Base-by-base conservation (phyloP, 495 filamentous ascomycete species). In the Thozetella sp. region DNA sequence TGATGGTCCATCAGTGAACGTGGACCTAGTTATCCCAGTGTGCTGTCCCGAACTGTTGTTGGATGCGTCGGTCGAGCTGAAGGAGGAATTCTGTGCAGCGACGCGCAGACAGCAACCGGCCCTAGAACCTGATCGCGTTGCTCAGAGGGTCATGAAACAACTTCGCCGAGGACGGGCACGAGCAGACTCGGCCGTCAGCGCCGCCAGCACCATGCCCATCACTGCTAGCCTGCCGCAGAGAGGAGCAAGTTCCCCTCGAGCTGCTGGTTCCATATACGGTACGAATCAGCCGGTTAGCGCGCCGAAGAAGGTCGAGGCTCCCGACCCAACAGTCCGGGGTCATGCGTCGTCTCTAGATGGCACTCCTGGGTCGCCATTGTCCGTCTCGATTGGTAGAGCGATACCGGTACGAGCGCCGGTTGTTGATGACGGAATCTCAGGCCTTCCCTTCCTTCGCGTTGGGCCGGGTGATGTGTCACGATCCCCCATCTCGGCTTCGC, bases 401-500 rank as follows among this genome's bases (percentile, higher is more conserved):
- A 54, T 70, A 23, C 60, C 70, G 13, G 15, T 65, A 1, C 72
- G 65, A 23, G 61, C 77, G 9, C 70, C 71, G 2, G 58, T 63
- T 17, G 53, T 67, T 30, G 75, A 78, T 52, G 76, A 79, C 59
- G 79, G 78, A 2, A 76, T 82, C 10, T 73, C 76, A 19, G 78
- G 78, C 34, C 76, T 67, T 63, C 78, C 78, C 1, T 81, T 82
- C 61, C 67, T 73, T 19, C 67, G 77, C 15, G 76, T 77, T 25
- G 71, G 72, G 40, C 60, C 67, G 24, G 55, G 59, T n/a, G 24
- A 56, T 22, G n/a, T 22, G 9, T 25, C 23, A 11, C 37, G 20
- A 17, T 6, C 23, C 23, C 26, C 51, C 13, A 3, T 17, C 2
- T 30, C 57, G 0, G 15, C 54, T 53, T 25, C 59, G 10, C 12